Base-by-base conservation (phyloP, 208 protist genomes). In the Crithidia mellificae region DNA sequence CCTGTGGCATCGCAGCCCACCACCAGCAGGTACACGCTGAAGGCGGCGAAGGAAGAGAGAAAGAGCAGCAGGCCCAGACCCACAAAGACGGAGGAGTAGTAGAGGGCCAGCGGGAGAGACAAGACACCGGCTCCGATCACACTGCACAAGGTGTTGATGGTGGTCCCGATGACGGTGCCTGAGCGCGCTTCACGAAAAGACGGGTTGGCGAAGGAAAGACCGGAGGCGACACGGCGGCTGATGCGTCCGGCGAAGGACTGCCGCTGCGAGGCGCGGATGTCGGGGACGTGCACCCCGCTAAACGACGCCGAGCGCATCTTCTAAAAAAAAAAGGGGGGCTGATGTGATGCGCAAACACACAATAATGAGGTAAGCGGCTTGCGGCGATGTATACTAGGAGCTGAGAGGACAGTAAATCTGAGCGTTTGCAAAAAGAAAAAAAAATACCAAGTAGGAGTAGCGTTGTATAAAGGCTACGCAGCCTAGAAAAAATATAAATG, bases 101-200 rank as follows among this genome's bases (percentile, higher is more conserved):
- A 84, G n/a, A 85, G 63, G 1, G 83, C 87, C 38, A 92, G 75
- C 19, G 87, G 83, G 11, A 92, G 59, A 9, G 87, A 83, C 8
- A 92, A 72, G 30, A 92, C 83, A 2, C 83, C 87, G 6, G 87
- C 87, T 15, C 87, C 87, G 61, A 92, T 84, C 8, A 92, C 81
- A 68, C 87, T 92, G 67, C 83, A 89, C 0, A 89, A 61, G 7
- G 87, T 92, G 64, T 92, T 92, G 46, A 92, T 68, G 61, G 68
- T 63, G 24, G 79, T 78, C 17, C 81, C 87, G 12, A 53, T 30
- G 2, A 89, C 54, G 12, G 87, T 81, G 62, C 80, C 87, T 22
- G 72, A 38, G 12, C 83, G 75, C 17, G 20, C 22, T 12, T 69
- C 69, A 44, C 71, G 63, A 14, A 64, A 53, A 22, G 38, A 66